Evolutionary conservation across 768 basidiomycete species (phyloP).

Genomic region (Hebeloma cylindrosporum): DNA sequence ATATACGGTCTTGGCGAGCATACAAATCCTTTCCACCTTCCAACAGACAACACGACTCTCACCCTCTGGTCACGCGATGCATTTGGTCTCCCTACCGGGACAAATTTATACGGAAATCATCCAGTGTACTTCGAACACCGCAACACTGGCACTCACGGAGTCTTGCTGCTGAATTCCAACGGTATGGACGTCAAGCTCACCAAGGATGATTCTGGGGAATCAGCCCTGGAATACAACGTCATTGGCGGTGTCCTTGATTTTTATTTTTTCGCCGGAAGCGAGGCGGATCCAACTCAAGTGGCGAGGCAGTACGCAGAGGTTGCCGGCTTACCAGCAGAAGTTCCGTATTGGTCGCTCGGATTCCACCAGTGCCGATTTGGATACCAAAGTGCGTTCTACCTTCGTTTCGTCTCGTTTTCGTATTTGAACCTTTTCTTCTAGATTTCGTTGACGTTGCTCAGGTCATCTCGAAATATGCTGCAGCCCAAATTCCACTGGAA

Average conservation of each 20-base stretch:
- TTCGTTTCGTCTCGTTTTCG: background rate
- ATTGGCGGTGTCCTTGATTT: conserved; percentile 80
- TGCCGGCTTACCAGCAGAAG: conserved; percentile 65
- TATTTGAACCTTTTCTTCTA: conserved; percentile 19
- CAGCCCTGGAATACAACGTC: conserved; percentile 68
- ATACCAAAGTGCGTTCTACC: conserved; percentile 47
- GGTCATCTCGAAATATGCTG: conserved; percentile 62
- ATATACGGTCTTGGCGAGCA: conserved; percentile 82
- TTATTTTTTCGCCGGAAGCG: conserved; percentile 73
- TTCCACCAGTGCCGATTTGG: conserved; percentile 75
- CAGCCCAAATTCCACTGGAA: conserved; percentile 64
- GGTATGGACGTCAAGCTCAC: conserved; percentile 78
- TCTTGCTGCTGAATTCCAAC: conserved; percentile 67
- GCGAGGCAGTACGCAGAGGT: conserved; percentile 70
- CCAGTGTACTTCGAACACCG: conserved; percentile 75
- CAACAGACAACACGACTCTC: conserved; percentile 44
- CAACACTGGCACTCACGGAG: conserved; percentile 63
- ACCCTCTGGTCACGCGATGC: conserved; percentile 70
- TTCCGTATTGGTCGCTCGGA: conserved; percentile 75
- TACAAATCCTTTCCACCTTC: conserved; percentile 62
- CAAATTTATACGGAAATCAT: conserved; percentile 73
- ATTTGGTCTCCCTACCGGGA: conserved; percentile 53
- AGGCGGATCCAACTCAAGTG: conserved; percentile 54
- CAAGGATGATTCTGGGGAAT: conserved; percentile 33
- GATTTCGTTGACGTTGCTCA: conserved; percentile 62